These are phyloP conservation scores for Curvularia sp. DNA, from an alignment of 2,329 filamentous ascomycete genomes.

Conservation along the genomic window DNA sequence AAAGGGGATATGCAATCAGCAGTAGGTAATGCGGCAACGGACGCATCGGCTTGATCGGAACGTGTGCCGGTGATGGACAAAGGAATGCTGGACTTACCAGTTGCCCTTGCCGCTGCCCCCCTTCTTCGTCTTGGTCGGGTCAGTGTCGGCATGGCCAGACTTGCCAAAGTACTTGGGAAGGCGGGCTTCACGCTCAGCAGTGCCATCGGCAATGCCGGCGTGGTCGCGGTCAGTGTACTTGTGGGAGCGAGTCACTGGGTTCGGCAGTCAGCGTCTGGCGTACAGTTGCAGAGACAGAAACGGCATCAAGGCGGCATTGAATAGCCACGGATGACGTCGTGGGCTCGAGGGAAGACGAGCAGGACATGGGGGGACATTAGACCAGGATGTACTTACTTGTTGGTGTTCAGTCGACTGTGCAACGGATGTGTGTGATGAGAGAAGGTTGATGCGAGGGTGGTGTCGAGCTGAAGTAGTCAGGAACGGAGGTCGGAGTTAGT, in stretches of 20 bases:
- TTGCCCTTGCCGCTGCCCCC: conserved; percentile 91
- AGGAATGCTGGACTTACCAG: conserved; percentile 68
- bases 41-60: neutral
- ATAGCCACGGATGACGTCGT: neutral
- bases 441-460: conserved; percentile 27
- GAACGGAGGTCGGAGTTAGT: conserved; percentile 33
- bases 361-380: neutral
- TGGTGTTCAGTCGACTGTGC: conserved; percentile 25
- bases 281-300: neutral
- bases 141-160: conserved; percentile 76
- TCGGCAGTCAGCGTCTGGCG: neutral
- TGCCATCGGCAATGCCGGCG: conserved; percentile 77
- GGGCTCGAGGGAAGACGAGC: conserved; percentile 15
- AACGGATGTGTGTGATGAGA: neutral
- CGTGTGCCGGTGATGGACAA: neutral
- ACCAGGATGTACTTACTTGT: conserved; percentile 40
- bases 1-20: neutral
- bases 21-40: neutral
- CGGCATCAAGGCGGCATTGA: conserved; percentile 3
- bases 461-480: conserved; percentile 39
- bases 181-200: conserved; percentile 71
- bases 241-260: conserved; percentile 92
- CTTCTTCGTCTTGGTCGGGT: conserved; percentile 97
- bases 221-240: conserved; percentile 96
- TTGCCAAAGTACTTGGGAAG: conserved; percentile 95